Conservation (phyloP, 352 stramenopile species). For the Thraustochytrium striatum region DNA sequence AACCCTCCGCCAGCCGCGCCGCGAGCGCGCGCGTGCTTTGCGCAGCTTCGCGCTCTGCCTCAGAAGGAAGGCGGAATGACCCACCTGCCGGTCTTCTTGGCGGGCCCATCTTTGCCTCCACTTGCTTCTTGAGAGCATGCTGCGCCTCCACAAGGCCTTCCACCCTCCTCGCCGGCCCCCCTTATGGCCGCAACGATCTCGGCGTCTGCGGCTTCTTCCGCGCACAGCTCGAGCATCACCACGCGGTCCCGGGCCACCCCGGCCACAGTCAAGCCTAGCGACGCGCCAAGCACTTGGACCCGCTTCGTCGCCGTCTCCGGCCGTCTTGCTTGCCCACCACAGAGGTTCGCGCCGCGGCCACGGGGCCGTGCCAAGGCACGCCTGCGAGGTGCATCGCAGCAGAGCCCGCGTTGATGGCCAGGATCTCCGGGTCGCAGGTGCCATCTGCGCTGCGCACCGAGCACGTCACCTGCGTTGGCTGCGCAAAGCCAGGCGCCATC, state of each 20-base stretch:
- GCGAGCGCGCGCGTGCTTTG: neutral
- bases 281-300: neutral
- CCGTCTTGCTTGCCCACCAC: neutral
- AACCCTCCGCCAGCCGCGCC: neutral
- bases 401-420: conserved; percentile 61
- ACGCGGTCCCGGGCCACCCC: neutral
- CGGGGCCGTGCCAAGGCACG: conserved; percentile 78
- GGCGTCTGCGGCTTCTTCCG: neutral
- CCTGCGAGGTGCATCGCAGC: conserved; percentile 71
- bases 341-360: conserved; percentile 72
- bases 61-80: neutral
- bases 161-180: neutral
- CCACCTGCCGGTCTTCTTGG: neutral
- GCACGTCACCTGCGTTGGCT: conserved; percentile 88
- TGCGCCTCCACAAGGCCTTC: conserved; percentile 2
- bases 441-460: conserved; percentile 72
- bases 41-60: neutral
- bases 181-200: neutral
- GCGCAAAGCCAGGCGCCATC: conserved; percentile 84
- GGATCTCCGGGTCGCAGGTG: conserved; percentile 55
- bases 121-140: neutral
- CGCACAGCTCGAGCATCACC: conserved; percentile 1
- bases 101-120: neutral
- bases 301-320: neutral
- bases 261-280: neutral